phyloP scores from a whole-genome alignment of 106 monocot species.

The Alisma plantagoaquatica region DNA sequence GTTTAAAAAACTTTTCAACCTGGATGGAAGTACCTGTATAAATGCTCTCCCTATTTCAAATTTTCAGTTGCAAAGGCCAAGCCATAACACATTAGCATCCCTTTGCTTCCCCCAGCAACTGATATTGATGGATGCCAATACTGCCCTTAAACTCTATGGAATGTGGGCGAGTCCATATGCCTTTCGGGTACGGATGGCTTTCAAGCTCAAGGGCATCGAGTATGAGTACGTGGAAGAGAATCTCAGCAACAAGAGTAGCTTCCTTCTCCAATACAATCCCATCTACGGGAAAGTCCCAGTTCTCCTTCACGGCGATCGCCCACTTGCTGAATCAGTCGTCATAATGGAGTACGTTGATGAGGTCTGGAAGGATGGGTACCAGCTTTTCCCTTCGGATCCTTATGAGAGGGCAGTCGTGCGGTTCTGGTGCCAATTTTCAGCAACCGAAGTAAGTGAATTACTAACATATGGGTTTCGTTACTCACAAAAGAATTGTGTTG shows the following conservation, averaged over 20 bases:
- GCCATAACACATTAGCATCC: no score
- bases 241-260: conserved; percentile 35
- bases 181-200: no score
- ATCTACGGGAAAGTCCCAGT: conserved; percentile 65
- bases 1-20: no score
- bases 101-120: no score
- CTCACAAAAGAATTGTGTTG: no score
- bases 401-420: conserved; percentile 36
- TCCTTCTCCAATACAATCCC: conserved; percentile 54
- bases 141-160: no score
- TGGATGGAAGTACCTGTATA: no score
- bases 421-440: conserved; percentile 34
- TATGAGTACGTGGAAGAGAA: conserved; percentile 63
- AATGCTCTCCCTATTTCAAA: no score
- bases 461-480: not conserved
- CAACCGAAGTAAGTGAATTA: not conserved
- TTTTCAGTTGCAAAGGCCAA: no score
- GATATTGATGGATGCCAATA: no score
- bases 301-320: conserved; percentile 37
- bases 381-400: conserved; percentile 34
- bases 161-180: no score
- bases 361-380: conserved; percentile 10
- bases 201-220: conserved; percentile 33
- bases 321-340: conserved; percentile 53
- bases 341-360: conserved; percentile 74